Evolutionary conservation across 805 yeast species (phyloP).

Genomic region (Candida nanaspora): DNA sequence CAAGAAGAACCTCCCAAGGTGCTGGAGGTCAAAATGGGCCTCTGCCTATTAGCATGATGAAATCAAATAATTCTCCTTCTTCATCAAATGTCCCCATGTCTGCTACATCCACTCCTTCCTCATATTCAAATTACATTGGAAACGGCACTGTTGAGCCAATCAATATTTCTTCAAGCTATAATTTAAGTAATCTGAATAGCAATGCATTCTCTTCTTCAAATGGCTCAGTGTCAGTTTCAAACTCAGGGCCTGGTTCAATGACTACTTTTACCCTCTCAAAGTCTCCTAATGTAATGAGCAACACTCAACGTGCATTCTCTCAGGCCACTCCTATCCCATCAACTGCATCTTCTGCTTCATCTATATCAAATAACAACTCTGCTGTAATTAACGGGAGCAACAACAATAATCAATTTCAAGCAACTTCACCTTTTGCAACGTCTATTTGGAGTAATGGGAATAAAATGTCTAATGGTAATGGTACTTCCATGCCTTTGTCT

Average conservation of each 20-base stretch:
- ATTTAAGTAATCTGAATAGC: background rate
- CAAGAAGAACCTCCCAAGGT: background rate
- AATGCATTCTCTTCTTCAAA: too few relatives aligned
- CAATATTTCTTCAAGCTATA: background rate
- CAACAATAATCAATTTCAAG: background rate
- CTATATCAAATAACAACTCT: background rate
- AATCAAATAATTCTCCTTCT: background rate
- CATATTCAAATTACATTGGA: background rate
- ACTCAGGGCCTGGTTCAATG: background rate
- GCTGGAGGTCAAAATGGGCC: too few relatives aligned
- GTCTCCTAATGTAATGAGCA: background rate
- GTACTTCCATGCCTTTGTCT: background rate
- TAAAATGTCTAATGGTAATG: background rate
- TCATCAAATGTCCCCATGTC: background rate
- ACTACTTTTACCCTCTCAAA: background rate
- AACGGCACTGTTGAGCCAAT: background rate
- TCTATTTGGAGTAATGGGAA: slow-evolving; percentile 4
- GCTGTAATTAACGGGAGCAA: background rate
- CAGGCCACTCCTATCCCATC: background rate
- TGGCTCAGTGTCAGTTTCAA: background rate
- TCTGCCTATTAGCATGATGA: background rate
- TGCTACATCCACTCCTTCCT: background rate
- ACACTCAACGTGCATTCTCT: background rate
- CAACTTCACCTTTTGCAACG: slow-evolving; percentile 3
- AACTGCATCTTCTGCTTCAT: background rate